Evolutionary conservation across 1,284 basidiomycete species (phyloP), one percentile per base, ranked within the genome.

Genomic region (Ceratobasidium papillatum): DNA sequence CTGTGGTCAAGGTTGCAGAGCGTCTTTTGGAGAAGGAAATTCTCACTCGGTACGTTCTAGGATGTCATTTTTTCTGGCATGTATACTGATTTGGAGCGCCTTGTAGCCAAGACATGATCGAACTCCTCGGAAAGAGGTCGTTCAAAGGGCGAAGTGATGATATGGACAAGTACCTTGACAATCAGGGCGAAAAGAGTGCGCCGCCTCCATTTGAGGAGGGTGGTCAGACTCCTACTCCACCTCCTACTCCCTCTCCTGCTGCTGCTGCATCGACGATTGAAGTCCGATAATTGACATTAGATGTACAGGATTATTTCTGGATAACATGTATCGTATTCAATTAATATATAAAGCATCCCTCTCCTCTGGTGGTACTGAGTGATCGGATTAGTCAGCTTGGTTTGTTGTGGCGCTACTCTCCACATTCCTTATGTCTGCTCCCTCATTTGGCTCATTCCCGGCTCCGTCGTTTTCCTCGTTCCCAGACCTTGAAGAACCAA

Each of bases 1-100:
- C 96, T 77, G 96, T 99, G 0, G 95, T 98, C 84, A 97, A 96
- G 84, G 94, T 99, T 14, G 97, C 97, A 0, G 86, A 94, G 82
- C 83, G 95, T 47, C 85, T 99, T 56, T 85, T 99, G 22, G 90
- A 95, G 82, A 97, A 96, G 84, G 97, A 99, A 83, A 94, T 99
- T 30, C 92, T 99, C 76, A 97, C 94, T 61, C 89, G 96, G 92
- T 94, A 80, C 62, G 85, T 82, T 43, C 52, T 43, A 51, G 47
- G 12, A 25, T 75, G 41, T 27, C 43, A 63, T 30, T 1, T 19
- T 34, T 43, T 47, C 25, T 36, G 65, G 38, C 47, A 34, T 45
- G 47, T 43, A 59, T 25, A n/a, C 22, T 52, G 14, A 49, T 74
- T 54, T 59, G 68, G 30, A 68, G 5, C 75, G 82, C 80, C 25